These are phyloP conservation scores for Phymatotrichopsis omnivora DNA, from an alignment of 2,329 filamentous ascomycete species.

Conservation along the genomic window DNA sequence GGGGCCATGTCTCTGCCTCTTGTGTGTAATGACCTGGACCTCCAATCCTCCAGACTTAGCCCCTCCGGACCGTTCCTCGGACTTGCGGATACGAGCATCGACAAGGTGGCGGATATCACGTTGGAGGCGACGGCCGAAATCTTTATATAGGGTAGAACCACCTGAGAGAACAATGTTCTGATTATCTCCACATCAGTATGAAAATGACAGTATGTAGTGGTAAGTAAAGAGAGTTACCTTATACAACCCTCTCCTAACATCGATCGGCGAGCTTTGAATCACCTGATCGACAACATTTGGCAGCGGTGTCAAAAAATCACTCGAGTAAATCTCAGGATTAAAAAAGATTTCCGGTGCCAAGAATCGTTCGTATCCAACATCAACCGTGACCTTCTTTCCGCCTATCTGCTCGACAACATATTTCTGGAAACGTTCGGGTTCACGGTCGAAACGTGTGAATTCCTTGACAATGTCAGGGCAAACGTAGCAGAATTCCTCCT, in stretches of 20 bases:
- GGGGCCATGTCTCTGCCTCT: conserved; percentile 90
- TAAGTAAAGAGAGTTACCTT: conserved; percentile 43
- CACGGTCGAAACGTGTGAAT: conserved; percentile 85
- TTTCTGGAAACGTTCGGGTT: conserved; percentile 81
- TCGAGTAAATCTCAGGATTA: conserved; percentile 99
- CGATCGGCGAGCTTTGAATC: conserved; percentile 95
- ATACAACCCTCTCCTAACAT: conserved; percentile 92
- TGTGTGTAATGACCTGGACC: conserved; percentile 94
- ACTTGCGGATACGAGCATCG: conserved; percentile 83
- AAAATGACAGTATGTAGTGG: not conserved
- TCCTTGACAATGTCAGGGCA: conserved; percentile 99
- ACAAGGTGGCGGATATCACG: conserved; percentile 95
- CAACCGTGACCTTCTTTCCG: conserved; percentile 66
- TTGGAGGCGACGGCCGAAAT: conserved; percentile 92
- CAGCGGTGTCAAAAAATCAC: conserved; percentile 91
- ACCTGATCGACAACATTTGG: conserved; percentile 91
- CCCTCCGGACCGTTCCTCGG: conserved; percentile 81
- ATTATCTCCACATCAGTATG: not conserved
- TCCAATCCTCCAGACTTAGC: conserved; percentile 90
- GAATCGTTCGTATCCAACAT: conserved; percentile 96
- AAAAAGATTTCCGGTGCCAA: conserved; percentile 98
- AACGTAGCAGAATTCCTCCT: conserved; percentile 98
- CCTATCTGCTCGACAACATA: conserved; percentile 79
- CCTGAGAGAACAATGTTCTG: conserved; percentile 93
- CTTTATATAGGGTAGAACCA: conserved; percentile 95